Evolutionary conservation across 2,329 filamentous ascomycete species (phyloP).

Genomic region (Thyridium curvatum): DNA sequence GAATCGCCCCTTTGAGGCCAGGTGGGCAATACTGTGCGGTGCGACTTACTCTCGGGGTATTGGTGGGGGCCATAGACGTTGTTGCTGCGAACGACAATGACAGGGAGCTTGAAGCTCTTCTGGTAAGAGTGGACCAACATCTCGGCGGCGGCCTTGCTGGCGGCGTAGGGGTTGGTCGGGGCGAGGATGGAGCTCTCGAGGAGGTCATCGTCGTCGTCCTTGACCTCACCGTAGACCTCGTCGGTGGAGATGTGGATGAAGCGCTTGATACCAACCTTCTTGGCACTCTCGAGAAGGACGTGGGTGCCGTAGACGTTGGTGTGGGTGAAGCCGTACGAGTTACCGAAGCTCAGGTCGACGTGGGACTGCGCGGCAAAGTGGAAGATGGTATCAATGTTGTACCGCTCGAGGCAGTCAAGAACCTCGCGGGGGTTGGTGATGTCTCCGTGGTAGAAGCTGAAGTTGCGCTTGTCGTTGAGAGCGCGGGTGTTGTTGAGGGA

Average conservation of each 20-base stretch:
- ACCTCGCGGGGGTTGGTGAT: slow-evolving; percentile 67
- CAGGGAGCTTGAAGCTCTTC: slow-evolving; percentile 74
- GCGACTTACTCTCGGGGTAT: slow-evolving; percentile 68
- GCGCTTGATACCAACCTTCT: slow-evolving; percentile 61
- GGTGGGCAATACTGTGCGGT: background rate
- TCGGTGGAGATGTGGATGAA: slow-evolving; percentile 83
- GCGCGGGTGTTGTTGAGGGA: slow-evolving; percentile 72
- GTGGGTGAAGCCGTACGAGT: slow-evolving; percentile 74
- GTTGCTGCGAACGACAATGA: slow-evolving; percentile 75
- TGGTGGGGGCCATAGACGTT: slow-evolving; percentile 84
- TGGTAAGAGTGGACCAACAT: slow-evolving; percentile 85
- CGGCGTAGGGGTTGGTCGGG: slow-evolving; percentile 77
- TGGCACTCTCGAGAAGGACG: slow-evolving; percentile 70
- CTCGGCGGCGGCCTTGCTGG: slow-evolving; percentile 75
- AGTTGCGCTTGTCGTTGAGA: slow-evolving; percentile 63
- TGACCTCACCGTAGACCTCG: slow-evolving; percentile 79
- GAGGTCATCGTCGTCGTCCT: slow-evolving; percentile 63
- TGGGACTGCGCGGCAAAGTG: slow-evolving; percentile 85
- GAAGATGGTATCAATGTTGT: slow-evolving; percentile 73
- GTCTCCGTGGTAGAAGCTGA: slow-evolving; percentile 74
- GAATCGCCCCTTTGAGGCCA: slow-evolving; percentile 1
- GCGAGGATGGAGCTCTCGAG: slow-evolving; percentile 68
- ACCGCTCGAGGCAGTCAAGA: slow-evolving; percentile 60
- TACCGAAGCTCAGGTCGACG: slow-evolving; percentile 76
- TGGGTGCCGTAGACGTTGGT: slow-evolving; percentile 84